Evolutionary conservation across 345 rosid genomes (phyloP).

Genomic region (Lumnitzera littorea): DNA sequence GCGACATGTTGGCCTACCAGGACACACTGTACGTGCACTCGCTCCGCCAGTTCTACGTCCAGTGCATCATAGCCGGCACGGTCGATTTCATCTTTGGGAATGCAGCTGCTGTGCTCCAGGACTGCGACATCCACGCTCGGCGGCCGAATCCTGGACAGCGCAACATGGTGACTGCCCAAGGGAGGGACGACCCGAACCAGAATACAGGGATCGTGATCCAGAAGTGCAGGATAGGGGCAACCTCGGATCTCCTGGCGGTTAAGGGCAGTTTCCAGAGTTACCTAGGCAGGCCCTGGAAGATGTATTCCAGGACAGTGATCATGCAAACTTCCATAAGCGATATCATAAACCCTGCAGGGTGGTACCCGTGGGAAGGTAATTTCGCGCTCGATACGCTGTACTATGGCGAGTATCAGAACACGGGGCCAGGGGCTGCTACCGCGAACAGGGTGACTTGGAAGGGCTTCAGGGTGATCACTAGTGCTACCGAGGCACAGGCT

Average conservation of each 20-base stretch:
- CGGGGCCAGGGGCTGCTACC: conserved; percentile 51
- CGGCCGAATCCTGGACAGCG: conserved; percentile 47
- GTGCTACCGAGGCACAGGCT: conserved; percentile 25
- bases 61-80: conserved; percentile 50
- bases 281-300: conserved; percentile 75
- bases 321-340: conserved; percentile 52
- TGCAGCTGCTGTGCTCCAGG: conserved; percentile 49
- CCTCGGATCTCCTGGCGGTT: conserved; percentile 34
- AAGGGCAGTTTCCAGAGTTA: conserved; percentile 28
- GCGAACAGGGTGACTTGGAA: conserved; percentile 47
- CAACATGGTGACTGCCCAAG: conserved; percentile 82
- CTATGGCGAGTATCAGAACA: conserved; percentile 57
- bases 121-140: conserved; percentile 71
- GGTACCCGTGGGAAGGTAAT: conserved; percentile 52
- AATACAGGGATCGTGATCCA: conserved; percentile 71
- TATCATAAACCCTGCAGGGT: conserved; percentile 53
- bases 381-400: conserved; percentile 56
- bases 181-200: conserved; percentile 56
- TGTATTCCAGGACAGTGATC: conserved; percentile 51
- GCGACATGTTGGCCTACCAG: conserved; percentile 61
- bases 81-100: conserved; percentile 80
- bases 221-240: conserved; percentile 60
- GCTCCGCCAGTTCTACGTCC: conserved; percentile 54
- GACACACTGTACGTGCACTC: conserved; percentile 77
- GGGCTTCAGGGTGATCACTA: conserved; percentile 38